phyloP scores from a whole-genome alignment of 495 filamentous ascomycete species.

The Endocarpon pusillum region DNA sequence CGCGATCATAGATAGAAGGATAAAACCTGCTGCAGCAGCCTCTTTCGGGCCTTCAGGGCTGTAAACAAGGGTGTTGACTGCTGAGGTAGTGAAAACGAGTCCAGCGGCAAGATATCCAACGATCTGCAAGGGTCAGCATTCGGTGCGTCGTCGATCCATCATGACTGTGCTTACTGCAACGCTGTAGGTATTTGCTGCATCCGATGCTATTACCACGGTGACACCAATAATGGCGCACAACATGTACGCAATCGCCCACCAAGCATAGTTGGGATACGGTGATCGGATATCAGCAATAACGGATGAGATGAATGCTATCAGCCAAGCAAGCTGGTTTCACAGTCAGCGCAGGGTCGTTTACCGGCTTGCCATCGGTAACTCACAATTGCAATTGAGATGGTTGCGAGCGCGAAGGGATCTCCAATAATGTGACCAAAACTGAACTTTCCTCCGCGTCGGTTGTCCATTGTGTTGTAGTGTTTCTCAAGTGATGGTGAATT shows the following conservation, averaged over 20 bases:
- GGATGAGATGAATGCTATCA: slow-evolving; percentile 77
- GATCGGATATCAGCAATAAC: slow-evolving; percentile 50
- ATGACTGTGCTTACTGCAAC: slow-evolving; percentile 52
- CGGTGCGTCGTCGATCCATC: not conserved
- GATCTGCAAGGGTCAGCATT: slow-evolving; percentile 35
- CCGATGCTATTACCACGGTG: slow-evolving; percentile 61
- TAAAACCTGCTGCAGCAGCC: slow-evolving; percentile 82
- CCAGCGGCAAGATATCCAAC: slow-evolving; percentile 73
- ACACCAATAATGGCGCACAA: slow-evolving; percentile 67
- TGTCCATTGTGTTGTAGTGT: slow-evolving; percentile 1
- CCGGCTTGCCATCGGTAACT: slow-evolving; percentile 19
- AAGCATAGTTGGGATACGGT: slow-evolving; percentile 65
- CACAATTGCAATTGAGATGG: slow-evolving; percentile 81
- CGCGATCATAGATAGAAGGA: slow-evolving; percentile 86
- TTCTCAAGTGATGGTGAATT: no score
- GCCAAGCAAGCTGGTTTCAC: slow-evolving; percentile 65
- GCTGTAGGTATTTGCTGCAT: slow-evolving; percentile 69
- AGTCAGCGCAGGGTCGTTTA: slow-evolving; percentile 2
- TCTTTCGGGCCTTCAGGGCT: slow-evolving; percentile 49
- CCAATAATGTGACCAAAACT: slow-evolving; percentile 78
- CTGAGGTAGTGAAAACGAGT: slow-evolving; percentile 66
- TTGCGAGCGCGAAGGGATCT: slow-evolving; percentile 91
- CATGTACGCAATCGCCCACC: slow-evolving; percentile 80
- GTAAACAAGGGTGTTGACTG: slow-evolving; percentile 71
- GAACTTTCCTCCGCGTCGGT: slow-evolving; percentile 29